Conservation (phyloP, 129 eudicot species). For the Erigeron canadensis region DNA sequence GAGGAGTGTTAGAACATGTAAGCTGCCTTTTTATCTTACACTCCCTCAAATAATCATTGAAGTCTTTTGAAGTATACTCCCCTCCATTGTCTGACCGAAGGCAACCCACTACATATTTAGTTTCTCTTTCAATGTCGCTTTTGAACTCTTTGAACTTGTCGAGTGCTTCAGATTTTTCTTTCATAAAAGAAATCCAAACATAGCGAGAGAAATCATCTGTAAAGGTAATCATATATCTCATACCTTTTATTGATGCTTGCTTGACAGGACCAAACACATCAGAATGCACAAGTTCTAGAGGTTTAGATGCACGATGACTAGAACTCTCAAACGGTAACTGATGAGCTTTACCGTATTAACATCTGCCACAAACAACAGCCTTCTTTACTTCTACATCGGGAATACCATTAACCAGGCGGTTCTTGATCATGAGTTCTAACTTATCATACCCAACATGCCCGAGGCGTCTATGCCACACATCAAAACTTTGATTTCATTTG, state of each 20-base stretch:
- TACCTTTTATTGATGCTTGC: not conserved
- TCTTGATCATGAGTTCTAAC: not conserved
- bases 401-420: not conserved
- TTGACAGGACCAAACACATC: not conserved
- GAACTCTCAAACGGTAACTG: not conserved
- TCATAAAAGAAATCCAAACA: not conserved
- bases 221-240: not conserved
- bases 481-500: no score
- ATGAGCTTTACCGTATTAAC: not conserved
- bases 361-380: not conserved
- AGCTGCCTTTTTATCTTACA: not conserved
- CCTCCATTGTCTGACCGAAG: not conserved
- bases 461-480: not conserved
- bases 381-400: not conserved
- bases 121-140: not conserved
- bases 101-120: not conserved
- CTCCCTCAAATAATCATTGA: not conserved
- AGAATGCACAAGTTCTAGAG: not conserved
- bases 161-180: not conserved
- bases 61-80: not conserved
- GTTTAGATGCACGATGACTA: not conserved
- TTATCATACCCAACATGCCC: not conserved
- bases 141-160: not conserved
- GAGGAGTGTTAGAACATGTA: not conserved
- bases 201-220: not conserved